Evolutionary conservation across 768 basidiomycete species (phyloP), one percentile per base, ranked within the genome.

Genomic region (Tricholomella constricta): DNA sequence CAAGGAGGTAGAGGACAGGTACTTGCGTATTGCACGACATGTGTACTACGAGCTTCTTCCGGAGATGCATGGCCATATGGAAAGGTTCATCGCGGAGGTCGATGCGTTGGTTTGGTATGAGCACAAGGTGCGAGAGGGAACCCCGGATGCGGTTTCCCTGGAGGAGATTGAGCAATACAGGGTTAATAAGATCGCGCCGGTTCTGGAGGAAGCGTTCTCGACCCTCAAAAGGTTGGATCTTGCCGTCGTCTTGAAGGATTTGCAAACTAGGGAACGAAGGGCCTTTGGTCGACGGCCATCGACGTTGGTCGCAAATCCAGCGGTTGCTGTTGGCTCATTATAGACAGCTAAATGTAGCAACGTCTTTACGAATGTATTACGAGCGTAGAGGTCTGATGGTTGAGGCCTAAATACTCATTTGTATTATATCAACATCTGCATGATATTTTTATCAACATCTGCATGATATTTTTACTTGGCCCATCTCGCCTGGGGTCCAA

Each of bases 51-150:
- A 34, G 3, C 48, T 55, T 19, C 48, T 49, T 25, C 54, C 54
- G 2, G 48, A 55, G 22, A 29, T 49, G 32, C 48, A 48, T 32
- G 54, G 20, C 17, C 48, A 50, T 31, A 40, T 55, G 4, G 46
- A 55, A 25, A 31, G 22, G 4, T 55, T 55, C 35, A 50, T 55
- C 10, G 26, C 19, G n/a, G 48, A 55, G 22, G 25, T 43, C 42
- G 54, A 55, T 29, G 48, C 48, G 3, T 38, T 55, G 20, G 48
- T 50, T 34, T 55, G 54, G 54, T 44, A 44, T n/a, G 48, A 55
- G 9, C 40, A 41, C 20, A 23, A 45, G 19, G 43, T 27, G 35
- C n/a, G 54, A 20, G 40, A 50, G 15, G 54, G 48, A 4, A 50
- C 48, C 1, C 42, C 27, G 35, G 43, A 49, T 22, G 42, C 42